Percentiles rank a stretch among this genome's conserved stretches.
These are phyloP conservation scores for Phytophthora pistaciae DNA, from an alignment of 352 stramenopile species.

Conservation along the genomic window DNA sequence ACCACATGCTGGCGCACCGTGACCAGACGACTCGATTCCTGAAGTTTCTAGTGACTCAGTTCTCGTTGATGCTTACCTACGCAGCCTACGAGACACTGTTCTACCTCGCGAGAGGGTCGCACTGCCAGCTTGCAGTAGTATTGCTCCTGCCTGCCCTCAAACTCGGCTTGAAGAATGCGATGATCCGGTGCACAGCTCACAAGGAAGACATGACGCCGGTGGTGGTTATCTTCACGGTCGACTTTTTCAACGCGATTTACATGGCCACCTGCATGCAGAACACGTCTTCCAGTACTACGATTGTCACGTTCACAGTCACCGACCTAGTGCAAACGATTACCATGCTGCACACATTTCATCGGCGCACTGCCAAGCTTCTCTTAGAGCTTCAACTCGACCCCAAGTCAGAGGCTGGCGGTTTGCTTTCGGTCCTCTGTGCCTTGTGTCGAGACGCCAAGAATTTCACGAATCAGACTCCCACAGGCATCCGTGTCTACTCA, in stretches of 20 bases:
- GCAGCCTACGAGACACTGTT: slow-evolving; percentile 17
- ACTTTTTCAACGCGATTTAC: slow-evolving; percentile 31
- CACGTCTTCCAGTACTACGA: slow-evolving; percentile 2
- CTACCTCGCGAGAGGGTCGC: not conserved
- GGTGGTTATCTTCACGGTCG: slow-evolving; percentile 25
- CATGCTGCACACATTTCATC: slow-evolving; percentile 8
- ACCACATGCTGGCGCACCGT: not conserved
- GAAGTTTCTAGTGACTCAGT: slow-evolving; percentile 2
- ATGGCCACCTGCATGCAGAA: slow-evolving; percentile 24
- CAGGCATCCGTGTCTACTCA: not conserved
- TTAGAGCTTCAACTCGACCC: not conserved
- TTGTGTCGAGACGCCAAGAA: not conserved
- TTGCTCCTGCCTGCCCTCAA: slow-evolving; percentile 33
- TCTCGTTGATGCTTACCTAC: slow-evolving; percentile 15
- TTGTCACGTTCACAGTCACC: not conserved
- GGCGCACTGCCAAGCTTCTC: not conserved
- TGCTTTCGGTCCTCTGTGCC: not conserved
- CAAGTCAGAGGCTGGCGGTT: not conserved
- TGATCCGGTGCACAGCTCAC: slow-evolving; percentile 4
- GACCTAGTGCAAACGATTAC: not conserved
- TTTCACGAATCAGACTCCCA: not conserved
- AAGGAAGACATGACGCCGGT: slow-evolving; percentile 24
- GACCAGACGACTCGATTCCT: not conserved
- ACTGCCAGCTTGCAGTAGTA: slow-evolving; percentile 12
- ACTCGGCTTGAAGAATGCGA: slow-evolving; percentile 21